Evolutionary conservation across 2,329 filamentous ascomycete species (phyloP).

Genomic region (Fusarium globosum): DNA sequence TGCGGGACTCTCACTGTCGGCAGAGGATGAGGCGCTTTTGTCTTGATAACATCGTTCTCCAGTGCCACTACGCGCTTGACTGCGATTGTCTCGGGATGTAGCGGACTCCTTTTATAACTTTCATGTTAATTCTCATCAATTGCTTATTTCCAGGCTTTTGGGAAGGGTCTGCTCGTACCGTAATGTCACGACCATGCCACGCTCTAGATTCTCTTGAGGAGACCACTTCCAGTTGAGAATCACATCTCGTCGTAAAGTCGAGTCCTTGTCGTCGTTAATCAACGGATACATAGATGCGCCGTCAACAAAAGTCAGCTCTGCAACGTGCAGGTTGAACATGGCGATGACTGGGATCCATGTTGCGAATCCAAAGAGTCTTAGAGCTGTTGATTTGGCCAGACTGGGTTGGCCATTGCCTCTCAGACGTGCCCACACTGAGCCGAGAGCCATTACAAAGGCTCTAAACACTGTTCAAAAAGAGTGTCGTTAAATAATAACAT

Average conservation of each 20-base stretch:
- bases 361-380: constrained; percentile 63
- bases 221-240: constrained; percentile 70
- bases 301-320: constrained; percentile 66
- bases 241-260: constrained; percentile 64
- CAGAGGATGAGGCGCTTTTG: constrained; percentile 69
- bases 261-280: constrained; percentile 74
- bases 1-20: constrained; percentile 73
- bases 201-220: constrained; percentile 66
- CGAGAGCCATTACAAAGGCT: constrained; percentile 47
- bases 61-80: constrained; percentile 88
- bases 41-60: constrained; percentile 80
- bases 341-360: constrained; percentile 72
- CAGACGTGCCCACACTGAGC: constrained; percentile 53
- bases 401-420: constrained; percentile 38
- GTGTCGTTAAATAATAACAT: constrained; percentile 4
- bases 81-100: constrained; percentile 73
- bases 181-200: constrained; percentile 82
- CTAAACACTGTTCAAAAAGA: constrained; percentile 4
- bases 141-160: background rate
- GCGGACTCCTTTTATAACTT: constrained; percentile 69
- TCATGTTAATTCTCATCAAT: constrained; percentile 1
- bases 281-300: constrained; percentile 82
- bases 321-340: constrained; percentile 71
- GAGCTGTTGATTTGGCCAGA: constrained; percentile 51
- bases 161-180: constrained; percentile 58